Conservation (phyloP, 2,329 filamentous ascomycete genomes). For the Orbilia oligospora region DNA sequence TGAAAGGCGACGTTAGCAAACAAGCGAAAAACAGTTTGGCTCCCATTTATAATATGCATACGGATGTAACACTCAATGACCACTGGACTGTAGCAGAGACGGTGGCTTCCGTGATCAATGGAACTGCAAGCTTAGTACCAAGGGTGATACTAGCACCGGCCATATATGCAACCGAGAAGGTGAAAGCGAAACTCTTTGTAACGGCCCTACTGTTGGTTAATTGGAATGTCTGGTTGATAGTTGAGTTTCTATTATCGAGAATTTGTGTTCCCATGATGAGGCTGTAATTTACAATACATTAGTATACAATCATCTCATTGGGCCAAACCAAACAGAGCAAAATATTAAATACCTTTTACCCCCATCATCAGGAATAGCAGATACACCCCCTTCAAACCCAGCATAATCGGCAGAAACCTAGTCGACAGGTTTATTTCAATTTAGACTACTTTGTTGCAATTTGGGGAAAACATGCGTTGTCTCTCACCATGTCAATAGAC, state of each 20-base stretch:
- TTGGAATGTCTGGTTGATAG: constrained; percentile 50
- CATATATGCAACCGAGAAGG: constrained; percentile 32
- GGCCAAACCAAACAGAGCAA: neutral
- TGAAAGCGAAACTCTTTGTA: constrained; percentile 45
- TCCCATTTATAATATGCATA: constrained; percentile 4
- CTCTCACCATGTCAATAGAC: constrained; percentile 49
- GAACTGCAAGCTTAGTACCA: constrained; percentile 27
- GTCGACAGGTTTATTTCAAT: too few species aligned
- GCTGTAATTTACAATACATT: constrained; percentile 32
- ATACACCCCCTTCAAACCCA: constrained; percentile 37
- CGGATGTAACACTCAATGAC: constrained; percentile 41
- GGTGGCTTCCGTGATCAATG: constrained; percentile 27
- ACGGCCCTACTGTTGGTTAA: constrained; percentile 44
- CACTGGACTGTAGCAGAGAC: constrained; percentile 31
- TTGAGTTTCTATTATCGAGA: constrained; percentile 51
- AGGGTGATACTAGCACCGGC: constrained; percentile 35
- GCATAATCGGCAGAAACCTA: constrained; percentile 51
- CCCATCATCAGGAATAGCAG: constrained; percentile 34
- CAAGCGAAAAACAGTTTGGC: neutral
- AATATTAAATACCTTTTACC: constrained; percentile 45
- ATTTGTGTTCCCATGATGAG: constrained; percentile 51
- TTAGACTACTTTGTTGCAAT: constrained; percentile 19
- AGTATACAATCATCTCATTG: neutral
- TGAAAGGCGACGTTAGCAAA: constrained; percentile 4
- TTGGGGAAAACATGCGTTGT: neutral